Evolutionary conservation across 306 rosid species (phyloP), one percentile per base, ranked within the genome.

Genomic region (Arachis stenosperma): DNA sequence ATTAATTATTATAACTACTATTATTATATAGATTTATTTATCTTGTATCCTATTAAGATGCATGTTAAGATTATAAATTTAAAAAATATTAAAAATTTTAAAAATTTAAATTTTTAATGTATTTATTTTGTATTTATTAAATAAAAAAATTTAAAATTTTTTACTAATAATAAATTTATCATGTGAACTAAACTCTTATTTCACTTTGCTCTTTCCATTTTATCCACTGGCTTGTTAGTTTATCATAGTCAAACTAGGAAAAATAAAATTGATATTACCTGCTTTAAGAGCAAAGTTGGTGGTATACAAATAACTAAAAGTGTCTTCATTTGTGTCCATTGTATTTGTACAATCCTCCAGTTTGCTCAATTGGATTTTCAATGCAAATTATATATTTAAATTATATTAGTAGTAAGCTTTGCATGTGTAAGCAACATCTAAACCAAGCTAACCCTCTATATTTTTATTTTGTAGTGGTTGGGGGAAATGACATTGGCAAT

Each of bases 221-320:
- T 5, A 47, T 69, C 57, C 22, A n/a, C 60, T 5, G 5, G 0
- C 5, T 54, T 70, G 7, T 43, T 79, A 39, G 44, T 79, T 11
- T 41, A 9, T 70, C 69, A 44, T 30, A 44, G 69, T 69, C 77
- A 69, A 73, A 79, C 82, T 8, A 61, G 54, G 56, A 67, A 79
- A 39, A 40, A 47, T 14, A 76, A 0, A 14, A 1, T 8, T 1
- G 7, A 27, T 9, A 29, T 41, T 43, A 12, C 43, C 52, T 12
- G 62, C 40, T 59, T 59, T 33, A 33, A 33, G 65, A 11, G 43
- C 65, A 59, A 59, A 6, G 17, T 33, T 36, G 37, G 37, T 33
- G 37, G 37, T 59, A 6, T 12, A 70, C 62, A 56, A 64, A 17
- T 78, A 67, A 55, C 68, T 47, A 5, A 22, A 22, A 17, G 62